A percentile compares a stretch with the other conserved stretches of the same genome.
phyloP scores from a whole-genome alignment of 495 filamentous ascomycete species.

The Neurospora discreta region DNA sequence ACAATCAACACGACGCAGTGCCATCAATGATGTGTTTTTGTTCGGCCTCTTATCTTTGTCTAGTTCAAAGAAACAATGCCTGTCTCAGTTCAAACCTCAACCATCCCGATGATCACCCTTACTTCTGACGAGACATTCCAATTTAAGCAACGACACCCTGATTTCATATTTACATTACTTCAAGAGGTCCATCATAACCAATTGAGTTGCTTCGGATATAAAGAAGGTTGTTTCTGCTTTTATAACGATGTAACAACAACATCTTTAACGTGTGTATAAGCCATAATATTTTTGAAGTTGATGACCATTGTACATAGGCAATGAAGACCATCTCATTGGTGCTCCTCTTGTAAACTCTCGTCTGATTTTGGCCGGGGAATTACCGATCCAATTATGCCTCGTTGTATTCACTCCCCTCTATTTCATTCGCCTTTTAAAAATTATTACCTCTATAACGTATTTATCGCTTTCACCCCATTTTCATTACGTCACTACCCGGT shows the following conservation, averaged over 20 bases:
- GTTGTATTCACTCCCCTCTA: background rate
- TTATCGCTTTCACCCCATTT: background rate
- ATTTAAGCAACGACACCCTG: background rate
- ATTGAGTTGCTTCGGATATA: background rate
- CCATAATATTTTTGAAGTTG: background rate
- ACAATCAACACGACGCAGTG: background rate
- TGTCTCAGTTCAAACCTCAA: background rate
- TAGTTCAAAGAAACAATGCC: background rate
- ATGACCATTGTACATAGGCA: background rate
- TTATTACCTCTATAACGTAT: background rate
- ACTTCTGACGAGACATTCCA: background rate
- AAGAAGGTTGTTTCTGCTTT: background rate
- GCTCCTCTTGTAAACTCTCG: background rate
- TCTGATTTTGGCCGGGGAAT: background rate
- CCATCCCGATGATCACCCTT: background rate
- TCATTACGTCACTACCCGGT: background rate
- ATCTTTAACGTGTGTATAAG: background rate
- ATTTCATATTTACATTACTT: background rate
- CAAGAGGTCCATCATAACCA: background rate
- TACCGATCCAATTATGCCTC: background rate
- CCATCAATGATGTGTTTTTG: background rate
- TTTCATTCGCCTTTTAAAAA: background rate
- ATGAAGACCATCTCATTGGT: background rate
- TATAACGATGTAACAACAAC: background rate
- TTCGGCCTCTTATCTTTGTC: background rate